A percentile compares a stretch with the other conserved stretches of the same genome.
Conservation (phyloP, 768 basidiomycete genomes). For the Lentinula detonsa region DNA sequence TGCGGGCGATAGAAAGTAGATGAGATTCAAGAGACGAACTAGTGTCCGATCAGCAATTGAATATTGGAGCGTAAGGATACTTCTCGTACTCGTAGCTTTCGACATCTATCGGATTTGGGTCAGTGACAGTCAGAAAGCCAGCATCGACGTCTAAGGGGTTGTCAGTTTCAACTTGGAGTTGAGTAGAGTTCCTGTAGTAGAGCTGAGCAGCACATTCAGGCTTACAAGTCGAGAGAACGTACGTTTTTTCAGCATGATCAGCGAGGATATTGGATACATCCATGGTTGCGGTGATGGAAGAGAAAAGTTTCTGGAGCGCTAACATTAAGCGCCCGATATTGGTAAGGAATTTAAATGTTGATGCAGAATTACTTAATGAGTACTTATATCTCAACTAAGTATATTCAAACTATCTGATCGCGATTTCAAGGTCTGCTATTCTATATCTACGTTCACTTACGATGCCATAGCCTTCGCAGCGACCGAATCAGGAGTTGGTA, state of each 20-base stretch:
- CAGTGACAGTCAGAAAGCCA: conserved; percentile 80
- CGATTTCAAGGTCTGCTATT: too few relatives aligned
- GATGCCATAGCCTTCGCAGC: background rate
- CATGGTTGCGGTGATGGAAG: conserved; percentile 33
- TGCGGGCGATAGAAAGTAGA: conserved; percentile 71
- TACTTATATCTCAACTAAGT: too few relatives aligned
- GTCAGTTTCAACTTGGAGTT: conserved; percentile 61
- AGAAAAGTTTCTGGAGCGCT: background rate
- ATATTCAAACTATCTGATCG: too few relatives aligned
- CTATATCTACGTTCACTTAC: background rate
- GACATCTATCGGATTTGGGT: conserved; percentile 80
- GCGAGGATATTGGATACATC: conserved; percentile 80
- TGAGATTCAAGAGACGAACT: conserved; percentile 79
- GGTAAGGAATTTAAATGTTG: too few relatives aligned
- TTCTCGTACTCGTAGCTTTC: conserved; percentile 71
- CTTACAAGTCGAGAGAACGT: conserved; percentile 20
- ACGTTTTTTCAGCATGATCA: conserved; percentile 69
- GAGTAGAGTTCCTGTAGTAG: conserved; percentile 51
- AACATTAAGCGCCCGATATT: background rate
- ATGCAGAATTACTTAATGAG: too few relatives aligned
- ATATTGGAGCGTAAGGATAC: background rate
- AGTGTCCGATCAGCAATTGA: background rate
- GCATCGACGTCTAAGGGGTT: conserved; percentile 75
- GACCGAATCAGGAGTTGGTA: background rate
- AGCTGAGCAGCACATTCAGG: background rate